phyloP scores from a whole-genome alignment of 768 basidiomycete species.

The Suillus brevipes region DNA sequence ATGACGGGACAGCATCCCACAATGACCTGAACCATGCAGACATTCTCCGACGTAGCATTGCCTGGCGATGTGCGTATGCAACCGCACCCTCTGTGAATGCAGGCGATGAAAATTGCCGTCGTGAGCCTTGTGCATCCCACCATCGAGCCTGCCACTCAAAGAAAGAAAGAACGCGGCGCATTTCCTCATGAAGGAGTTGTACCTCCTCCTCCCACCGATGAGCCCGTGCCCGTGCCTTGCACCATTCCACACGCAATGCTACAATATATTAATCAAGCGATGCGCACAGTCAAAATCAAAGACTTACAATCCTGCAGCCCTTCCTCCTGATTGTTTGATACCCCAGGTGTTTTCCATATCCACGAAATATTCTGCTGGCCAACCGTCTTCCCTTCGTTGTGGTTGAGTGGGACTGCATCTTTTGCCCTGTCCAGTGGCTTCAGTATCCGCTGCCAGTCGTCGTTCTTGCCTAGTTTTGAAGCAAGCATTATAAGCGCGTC shows the following conservation, averaged over 20 bases:
- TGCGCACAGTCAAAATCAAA: background rate
- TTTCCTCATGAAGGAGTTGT: background rate
- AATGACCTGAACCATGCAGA: background rate
- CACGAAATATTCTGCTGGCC: background rate
- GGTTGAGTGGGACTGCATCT: background rate
- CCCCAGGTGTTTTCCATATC: background rate
- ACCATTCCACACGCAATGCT: background rate
- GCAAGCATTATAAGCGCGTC: background rate
- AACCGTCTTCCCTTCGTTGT: background rate
- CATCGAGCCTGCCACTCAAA: background rate
- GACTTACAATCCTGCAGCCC: background rate
- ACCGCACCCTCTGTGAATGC: background rate
- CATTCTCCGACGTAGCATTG: background rate
- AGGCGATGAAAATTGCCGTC: background rate
- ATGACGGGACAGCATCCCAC: background rate
- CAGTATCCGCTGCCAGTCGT: background rate
- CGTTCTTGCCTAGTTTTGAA: background rate
- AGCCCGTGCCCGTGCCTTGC: constrained; percentile 8
- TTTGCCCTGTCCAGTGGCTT: background rate
- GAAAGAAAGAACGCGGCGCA: background rate
- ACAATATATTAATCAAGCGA: background rate
- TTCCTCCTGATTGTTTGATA: background rate
- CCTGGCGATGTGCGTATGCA: background rate
- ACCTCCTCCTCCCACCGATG: background rate
- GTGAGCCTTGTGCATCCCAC: background rate